Base-by-base conservation (phyloP, 495 filamentous ascomycete genomes). In the Xylaria nigripes region DNA sequence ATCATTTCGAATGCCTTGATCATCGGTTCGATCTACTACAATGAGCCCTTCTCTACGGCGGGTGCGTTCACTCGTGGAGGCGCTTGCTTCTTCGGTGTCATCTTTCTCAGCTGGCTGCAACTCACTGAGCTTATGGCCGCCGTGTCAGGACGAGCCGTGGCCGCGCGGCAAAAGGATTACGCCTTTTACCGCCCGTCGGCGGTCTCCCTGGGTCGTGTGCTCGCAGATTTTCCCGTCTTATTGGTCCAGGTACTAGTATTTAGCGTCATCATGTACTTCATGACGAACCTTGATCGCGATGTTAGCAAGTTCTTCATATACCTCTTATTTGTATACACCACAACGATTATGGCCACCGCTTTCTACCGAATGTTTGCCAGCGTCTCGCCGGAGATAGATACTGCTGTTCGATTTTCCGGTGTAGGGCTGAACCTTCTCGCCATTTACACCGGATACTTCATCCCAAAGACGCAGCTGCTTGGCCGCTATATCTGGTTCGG, bases 141-240 rank as follows among this genome's bases (percentile, higher is more conserved):
- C 43, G 79, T 67, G 15, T 50, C 56, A 0, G 64, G 64, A 2
- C 59, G 64, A 8, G 48, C 54, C 2, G 57, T 67, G 29, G 56
- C 52, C 4, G 54, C 64, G 55, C 61, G 64, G 10, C 64, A 67
- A 21, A 53, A 48, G 18, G 80, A 84, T 34, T 90, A 86, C 56
- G 86, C 85, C n/a, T 89, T 90, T 68, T 87, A 89, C 64, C 79
- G 84, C 34, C 86, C 86, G 0, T 86, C 84, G 44, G 86, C 86
- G 40, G 82, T 89, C 44, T 70, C 72, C 1, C 77, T 90, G 44
- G 85, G 83, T 12, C 78, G 84, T 45, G 79, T 88, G 10, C 66
- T 89, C 9, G 72, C 80, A 18, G 86, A 90, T 61, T 75, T 90
- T 49, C 86, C 86, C 0, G 65, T 86, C 2, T 67, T 88, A 19